Evolutionary conservation across 352 stramenopile genomes (phyloP), one percentile per base, ranked within the genome.

Genomic region (Pythium chondricola): DNA sequence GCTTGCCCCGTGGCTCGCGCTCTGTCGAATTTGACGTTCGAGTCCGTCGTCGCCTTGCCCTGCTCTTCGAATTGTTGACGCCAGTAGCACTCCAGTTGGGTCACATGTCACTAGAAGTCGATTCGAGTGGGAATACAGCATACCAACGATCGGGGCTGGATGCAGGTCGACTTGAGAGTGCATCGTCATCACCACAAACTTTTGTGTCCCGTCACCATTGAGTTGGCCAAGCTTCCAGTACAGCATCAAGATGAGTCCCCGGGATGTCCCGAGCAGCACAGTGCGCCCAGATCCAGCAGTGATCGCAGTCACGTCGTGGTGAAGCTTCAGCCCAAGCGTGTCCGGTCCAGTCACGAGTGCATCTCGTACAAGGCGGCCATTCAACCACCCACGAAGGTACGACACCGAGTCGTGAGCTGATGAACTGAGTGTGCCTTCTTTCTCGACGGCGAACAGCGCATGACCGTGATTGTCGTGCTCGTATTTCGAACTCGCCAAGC

Each of bases 381-480:
- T 83, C 8, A 83, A 29, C 70, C 70, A 87, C 1, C 63, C 72
- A 2, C 75, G 72, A 9, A 87, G 29, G 8, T 36, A 47, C 13
- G n/a, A n/a, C n/a, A n/a, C n/a, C n/a, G n/a, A n/a, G n/a, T n/a
- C n/a, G n/a, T n/a, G n/a, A n/a, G n/a, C n/a, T n/a, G n/a, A n/a
- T n/a, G n/a, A n/a, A n/a, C n/a, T n/a, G 7, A 8, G 13, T 13
- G 29, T 38, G 27, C 17, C 21, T n/a, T 45, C 37, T 30, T 69
- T 73, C 47, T 88, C 75, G 8, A 68, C 59, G 0, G 60, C 53
- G 29, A 88, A 85, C 16, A 84, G 44, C 6, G 72, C 69, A 38
- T 82, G 83, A 29, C 78, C 65, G 43, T 84, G 73, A 25, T 53
- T 79, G 17, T 80, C 66, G 3, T 51, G 56, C 32, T 45, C 35